Conservation (phyloP, 1,139 yeast genomes). For the Magnusiomyces sp. region DNA sequence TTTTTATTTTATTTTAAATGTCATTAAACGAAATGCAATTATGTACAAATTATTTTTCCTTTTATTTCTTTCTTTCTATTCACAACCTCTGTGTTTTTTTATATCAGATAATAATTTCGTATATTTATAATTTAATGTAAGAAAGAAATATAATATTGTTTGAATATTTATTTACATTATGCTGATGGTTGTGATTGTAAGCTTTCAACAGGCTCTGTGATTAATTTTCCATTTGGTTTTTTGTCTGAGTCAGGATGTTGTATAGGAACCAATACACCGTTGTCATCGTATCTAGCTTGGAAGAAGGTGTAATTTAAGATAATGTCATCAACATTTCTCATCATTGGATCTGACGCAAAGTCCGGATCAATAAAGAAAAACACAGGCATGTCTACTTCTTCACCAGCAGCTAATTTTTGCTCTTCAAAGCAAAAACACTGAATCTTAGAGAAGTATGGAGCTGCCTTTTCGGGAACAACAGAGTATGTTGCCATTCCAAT, state of each 20-base stretch:
- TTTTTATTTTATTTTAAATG: background rate
- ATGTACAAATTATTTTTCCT: no score
- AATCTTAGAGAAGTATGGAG: slow-evolving; percentile 91
- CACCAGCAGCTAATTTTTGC: slow-evolving; percentile 88
- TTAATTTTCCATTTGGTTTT: background rate
- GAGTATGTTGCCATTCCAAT: slow-evolving; percentile 98
- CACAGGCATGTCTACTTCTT: slow-evolving; percentile 98
- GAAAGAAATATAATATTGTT: no score
- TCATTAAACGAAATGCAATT: no score
- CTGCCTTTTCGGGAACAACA: slow-evolving; percentile 93
- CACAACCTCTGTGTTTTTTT: no score
- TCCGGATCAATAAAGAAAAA: slow-evolving; percentile 98
- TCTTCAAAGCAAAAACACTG: slow-evolving; percentile 98
- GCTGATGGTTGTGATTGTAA: no score
- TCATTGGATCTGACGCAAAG: slow-evolving; percentile 86
- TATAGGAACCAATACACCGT: slow-evolving; percentile 15
- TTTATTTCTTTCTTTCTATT: no score
- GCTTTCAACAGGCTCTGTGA: background rate
- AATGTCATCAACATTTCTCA: slow-evolving; percentile 85
- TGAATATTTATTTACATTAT: no score
- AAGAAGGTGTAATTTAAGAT: slow-evolving; percentile 91
- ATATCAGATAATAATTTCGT: no score
- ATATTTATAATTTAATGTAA: no score
- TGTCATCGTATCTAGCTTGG: slow-evolving; percentile 31
- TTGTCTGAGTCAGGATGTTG: background rate